These are phyloP conservation scores for Colletotrichum sidae DNA, from an alignment of 2,329 filamentous ascomycete genomes.

Conservation along the genomic window DNA sequence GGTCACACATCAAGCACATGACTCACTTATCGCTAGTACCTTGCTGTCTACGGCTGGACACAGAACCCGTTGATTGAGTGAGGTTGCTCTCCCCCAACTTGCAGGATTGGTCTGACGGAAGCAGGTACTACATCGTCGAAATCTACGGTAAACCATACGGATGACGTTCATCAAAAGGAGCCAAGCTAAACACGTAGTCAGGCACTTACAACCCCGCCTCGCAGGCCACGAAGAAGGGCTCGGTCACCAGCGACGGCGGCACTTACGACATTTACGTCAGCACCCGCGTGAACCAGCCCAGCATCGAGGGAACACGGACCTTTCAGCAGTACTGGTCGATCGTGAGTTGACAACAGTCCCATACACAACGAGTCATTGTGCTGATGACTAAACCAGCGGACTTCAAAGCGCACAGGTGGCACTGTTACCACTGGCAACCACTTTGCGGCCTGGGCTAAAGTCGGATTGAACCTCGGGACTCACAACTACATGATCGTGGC, in stretches of 20 bases:
- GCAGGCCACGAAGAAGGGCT: conserved; percentile 47
- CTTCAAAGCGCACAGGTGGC: conserved; percentile 58
- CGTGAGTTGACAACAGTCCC: conserved; percentile 43
- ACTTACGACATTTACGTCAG: conserved; percentile 51
- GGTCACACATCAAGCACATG: neutral
- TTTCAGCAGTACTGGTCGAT: conserved; percentile 66
- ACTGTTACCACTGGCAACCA: conserved; percentile 63
- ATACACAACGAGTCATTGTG: conserved; percentile 42
- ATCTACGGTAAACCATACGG: conserved; percentile 46
- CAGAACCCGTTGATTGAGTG: conserved; percentile 52
- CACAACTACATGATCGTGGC: conserved; percentile 63
- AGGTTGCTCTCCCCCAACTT: neutral
- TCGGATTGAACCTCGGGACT: conserved; percentile 58
- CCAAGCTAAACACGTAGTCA: no score
- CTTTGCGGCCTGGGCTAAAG: conserved; percentile 63
- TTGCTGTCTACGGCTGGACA: conserved; percentile 58
- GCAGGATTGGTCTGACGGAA: neutral
- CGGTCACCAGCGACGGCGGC: conserved; percentile 48
- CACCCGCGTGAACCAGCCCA: conserved; percentile 54
- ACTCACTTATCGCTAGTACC: conserved; percentile 48
- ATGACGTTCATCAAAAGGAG: no score
- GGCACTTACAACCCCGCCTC: conserved; percentile 53
- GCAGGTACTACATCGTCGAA: conserved; percentile 52
- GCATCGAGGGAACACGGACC: conserved; percentile 59
- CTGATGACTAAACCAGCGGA: conserved; percentile 41